Evolutionary conservation across 2,329 filamentous ascomycete species (phyloP).

Genomic region (Aspergillus quadrilineatus): DNA sequence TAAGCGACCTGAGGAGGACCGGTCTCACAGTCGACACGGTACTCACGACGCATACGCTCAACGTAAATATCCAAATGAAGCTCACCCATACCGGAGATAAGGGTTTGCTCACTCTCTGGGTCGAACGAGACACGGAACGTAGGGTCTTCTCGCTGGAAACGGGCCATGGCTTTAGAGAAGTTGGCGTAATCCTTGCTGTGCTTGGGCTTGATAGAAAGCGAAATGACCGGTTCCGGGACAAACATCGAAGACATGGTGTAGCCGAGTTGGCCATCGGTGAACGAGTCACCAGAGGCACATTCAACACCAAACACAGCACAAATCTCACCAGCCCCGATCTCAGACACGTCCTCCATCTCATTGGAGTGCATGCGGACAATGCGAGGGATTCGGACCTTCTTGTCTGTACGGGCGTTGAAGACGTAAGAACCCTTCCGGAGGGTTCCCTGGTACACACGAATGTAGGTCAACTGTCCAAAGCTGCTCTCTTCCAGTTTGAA

Average conservation of each 20-base stretch:
- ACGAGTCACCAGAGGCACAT: conserved; percentile 95
- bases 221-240: conserved; percentile 96
- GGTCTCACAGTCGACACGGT: conserved; percentile 93
- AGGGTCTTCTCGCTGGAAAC: conserved; percentile 96
- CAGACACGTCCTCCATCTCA: conserved; percentile 94
- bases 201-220: conserved; percentile 95
- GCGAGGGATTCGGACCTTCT: conserved; percentile 93
- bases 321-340: conserved; percentile 94
- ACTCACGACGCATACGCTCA: conserved; percentile 93
- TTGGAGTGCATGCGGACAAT: conserved; percentile 99
- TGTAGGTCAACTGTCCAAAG: conserved; percentile 96
- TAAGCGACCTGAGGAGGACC: conserved; percentile 96
- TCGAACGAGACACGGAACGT: conserved; percentile 96
- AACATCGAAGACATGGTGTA: conserved; percentile 98
- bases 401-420: conserved; percentile 89
- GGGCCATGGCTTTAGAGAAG: conserved; percentile 98
- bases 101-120: conserved; percentile 88
- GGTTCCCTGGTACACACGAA: conserved; percentile 94
- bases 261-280: conserved; percentile 87
- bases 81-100: conserved; percentile 98
- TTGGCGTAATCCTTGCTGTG: conserved; percentile 85
- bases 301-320: conserved; percentile 98
- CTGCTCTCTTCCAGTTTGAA: conserved; percentile 99
- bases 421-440: conserved; percentile 85
- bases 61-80: conserved; percentile 96